Percentiles rank a stretch among this genome's conserved stretches.
phyloP scores from a whole-genome alignment of 1,284 basidiomycete genomes.

The Pisolithus thermaeus region DNA sequence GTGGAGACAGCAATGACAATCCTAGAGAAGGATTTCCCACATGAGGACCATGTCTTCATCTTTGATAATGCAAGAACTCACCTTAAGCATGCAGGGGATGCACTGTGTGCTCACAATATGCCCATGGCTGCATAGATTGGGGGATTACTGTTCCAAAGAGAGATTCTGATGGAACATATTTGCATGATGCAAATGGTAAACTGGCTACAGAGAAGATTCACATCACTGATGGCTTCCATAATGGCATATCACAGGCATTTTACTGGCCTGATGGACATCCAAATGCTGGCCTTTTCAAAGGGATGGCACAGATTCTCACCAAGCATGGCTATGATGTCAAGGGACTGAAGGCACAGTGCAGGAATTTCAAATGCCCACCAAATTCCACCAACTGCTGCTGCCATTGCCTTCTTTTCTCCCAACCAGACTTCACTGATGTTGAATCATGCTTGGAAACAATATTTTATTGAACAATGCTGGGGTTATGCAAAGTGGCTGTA shows the following conservation, averaged over 20 bases:
- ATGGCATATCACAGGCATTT: constrained; percentile 14
- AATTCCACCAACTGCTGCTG: not conserved
- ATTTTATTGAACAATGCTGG: constrained; percentile 6
- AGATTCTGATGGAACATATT: constrained; percentile 8
- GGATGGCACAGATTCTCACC: constrained; percentile 21
- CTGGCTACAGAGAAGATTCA: constrained; percentile 4
- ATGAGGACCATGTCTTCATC: constrained; percentile 26
- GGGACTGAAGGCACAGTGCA: constrained; percentile 11
- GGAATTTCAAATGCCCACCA: constrained; percentile 11
- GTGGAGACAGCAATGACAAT: constrained; percentile 24
- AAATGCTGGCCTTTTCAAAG: constrained; percentile 24
- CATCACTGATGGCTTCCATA: constrained; percentile 6
- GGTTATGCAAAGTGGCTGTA: constrained; percentile 1
- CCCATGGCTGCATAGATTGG: constrained; percentile 19
- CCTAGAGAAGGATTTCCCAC: constrained; percentile 19
- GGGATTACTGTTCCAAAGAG: constrained; percentile 7
- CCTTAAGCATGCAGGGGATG: constrained; percentile 24
- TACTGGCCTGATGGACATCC: constrained; percentile 18
- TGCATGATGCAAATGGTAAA: constrained; percentile 7
- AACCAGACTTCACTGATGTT: not conserved
- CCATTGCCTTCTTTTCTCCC: not conserved
- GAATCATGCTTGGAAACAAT: not conserved
- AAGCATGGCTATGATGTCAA: constrained; percentile 28
- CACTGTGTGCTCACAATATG: constrained; percentile 30
- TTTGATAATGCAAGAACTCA: constrained; percentile 34